phyloP scores from a whole-genome alignment of 2,329 filamentous ascomycete genomes.

The Rutstroemia sp. region DNA sequence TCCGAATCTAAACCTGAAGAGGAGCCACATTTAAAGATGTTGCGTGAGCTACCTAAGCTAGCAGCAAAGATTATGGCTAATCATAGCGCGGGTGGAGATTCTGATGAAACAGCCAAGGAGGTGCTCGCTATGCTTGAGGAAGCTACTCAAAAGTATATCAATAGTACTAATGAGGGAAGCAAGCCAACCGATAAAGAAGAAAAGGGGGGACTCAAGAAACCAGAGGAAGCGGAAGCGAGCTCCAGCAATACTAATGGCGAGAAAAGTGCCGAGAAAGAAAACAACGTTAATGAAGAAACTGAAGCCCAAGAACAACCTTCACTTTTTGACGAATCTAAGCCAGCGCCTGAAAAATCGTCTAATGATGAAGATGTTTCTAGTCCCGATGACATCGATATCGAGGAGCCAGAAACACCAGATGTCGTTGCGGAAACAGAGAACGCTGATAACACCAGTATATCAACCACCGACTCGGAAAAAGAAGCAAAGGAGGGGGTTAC shows the following conservation, averaged over 20 bases:
- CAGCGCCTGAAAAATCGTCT: slow-evolving; percentile 7
- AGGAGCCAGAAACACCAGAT: slow-evolving; percentile 24
- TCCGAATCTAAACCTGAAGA: slow-evolving; percentile 11
- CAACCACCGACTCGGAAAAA: not conserved
- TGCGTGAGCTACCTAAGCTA: slow-evolving; percentile 34
- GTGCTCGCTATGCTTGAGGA: slow-evolving; percentile 43
- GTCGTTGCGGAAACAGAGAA: slow-evolving; percentile 17
- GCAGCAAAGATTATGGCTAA: slow-evolving; percentile 34
- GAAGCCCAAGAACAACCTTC: not conserved
- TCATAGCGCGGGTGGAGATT: slow-evolving; percentile 31
- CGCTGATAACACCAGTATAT: not conserved
- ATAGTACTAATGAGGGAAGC: slow-evolving; percentile 2
- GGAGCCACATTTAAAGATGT: slow-evolving; percentile 21
- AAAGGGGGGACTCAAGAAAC: slow-evolving; percentile 4
- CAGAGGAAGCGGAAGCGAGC: slow-evolving; percentile 8
- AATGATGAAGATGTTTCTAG: slow-evolving; percentile 18
- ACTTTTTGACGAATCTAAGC: not conserved
- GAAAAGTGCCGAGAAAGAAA: slow-evolving; percentile 15
- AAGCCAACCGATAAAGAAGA: not conserved
- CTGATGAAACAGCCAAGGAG: slow-evolving; percentile 35
- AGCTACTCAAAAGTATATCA: slow-evolving; percentile 44
- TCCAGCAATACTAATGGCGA: not conserved
- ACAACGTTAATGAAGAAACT: slow-evolving; percentile 4
- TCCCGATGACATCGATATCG: slow-evolving; percentile 30
- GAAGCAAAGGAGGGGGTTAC: not conserved